Evolutionary conservation across 306 rosid genomes (phyloP).

Genomic region (Glycine latifolia): DNA sequence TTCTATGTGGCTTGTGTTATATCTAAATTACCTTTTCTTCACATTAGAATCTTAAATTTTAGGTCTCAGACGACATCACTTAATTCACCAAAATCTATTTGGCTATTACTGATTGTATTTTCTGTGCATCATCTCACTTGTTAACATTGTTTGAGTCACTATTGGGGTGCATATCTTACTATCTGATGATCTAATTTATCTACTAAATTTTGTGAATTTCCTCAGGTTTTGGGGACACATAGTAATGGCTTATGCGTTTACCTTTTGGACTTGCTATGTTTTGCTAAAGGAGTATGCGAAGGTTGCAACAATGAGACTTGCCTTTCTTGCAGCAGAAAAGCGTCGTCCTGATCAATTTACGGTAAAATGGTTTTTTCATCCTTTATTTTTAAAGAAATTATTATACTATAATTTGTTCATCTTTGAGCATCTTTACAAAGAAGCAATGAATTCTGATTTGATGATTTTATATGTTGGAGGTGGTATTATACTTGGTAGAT

Average conservation of each 20-base stretch:
- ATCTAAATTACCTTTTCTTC: background rate
- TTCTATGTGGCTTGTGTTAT: background rate
- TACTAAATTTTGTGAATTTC: constrained; percentile 22
- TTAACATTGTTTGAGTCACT: constrained; percentile 8
- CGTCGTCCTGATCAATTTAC: constrained; percentile 88
- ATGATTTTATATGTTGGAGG: background rate
- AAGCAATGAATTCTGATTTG: background rate
- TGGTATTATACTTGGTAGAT: background rate
- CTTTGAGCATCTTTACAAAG: constrained; percentile 5
- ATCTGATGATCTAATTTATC: constrained; percentile 12
- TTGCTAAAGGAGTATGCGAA: constrained; percentile 72
- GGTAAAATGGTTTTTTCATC: constrained; percentile 50
- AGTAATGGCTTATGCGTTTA: constrained; percentile 74
- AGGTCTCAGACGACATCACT: background rate
- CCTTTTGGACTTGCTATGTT: constrained; percentile 82
- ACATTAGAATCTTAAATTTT: background rate
- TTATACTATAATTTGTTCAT: background rate
- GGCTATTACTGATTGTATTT: background rate
- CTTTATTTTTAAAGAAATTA: constrained; percentile 16
- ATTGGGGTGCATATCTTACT: background rate
- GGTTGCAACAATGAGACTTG: constrained; percentile 68
- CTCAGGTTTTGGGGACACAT: constrained; percentile 82
- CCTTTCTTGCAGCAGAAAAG: constrained; percentile 70
- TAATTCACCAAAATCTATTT: background rate
- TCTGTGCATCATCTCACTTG: background rate